Base-by-base conservation (phyloP, 495 filamentous ascomycete genomes). In the Aspergillus heteromorphus region DNA sequence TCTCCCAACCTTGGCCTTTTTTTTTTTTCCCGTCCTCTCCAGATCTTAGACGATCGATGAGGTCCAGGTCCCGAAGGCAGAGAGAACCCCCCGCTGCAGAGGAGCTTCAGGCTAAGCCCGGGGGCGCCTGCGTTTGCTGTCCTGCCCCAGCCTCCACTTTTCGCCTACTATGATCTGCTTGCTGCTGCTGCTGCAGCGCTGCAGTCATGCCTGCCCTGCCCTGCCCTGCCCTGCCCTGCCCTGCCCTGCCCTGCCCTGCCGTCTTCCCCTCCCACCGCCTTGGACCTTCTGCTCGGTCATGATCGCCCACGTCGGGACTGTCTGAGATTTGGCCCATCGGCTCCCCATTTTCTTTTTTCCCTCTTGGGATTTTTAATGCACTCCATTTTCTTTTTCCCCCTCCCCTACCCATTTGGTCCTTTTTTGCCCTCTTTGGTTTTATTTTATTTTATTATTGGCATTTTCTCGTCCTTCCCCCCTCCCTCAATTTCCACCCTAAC, bases 161-260 rank as follows among this genome's bases (percentile, higher is more conserved):
- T 63, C 54, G 47, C 60, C 49, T 51, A 27, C 4, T 27, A 61
- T 61, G 62, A 65, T 65, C 62, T 62, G 50, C 58, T 55, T 65
- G 48, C 57, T 59, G 50, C 56, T 51, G 49, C 47, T 45, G 53
- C 49, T 64, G 50, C 59, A 30, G 42, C 55, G 48, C 60, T 60
- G 64, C 64, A 65, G 61, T 61, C 58, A 57, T 55, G 69, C 65
- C 16, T 25, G 50, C 61, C 55, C 60, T 41, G 56, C 55, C 60
- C 57, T 60, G 51, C 30, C 45, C n/a, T n/a, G n/a, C n/a, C 65
- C 16, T 25, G 50, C 61, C 55, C 60, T 41, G 56, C 55, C 60
- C 57, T 60, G 51, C 30, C 65, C 16, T 25, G 50, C 61, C 55
- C 60, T 41, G 56, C 55, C 60, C 57, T 60, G 51, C 30, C 45